Evolutionary conservation across 352 stramenopile species (phyloP).

Genomic region (Pythium aristosporum): DNA sequence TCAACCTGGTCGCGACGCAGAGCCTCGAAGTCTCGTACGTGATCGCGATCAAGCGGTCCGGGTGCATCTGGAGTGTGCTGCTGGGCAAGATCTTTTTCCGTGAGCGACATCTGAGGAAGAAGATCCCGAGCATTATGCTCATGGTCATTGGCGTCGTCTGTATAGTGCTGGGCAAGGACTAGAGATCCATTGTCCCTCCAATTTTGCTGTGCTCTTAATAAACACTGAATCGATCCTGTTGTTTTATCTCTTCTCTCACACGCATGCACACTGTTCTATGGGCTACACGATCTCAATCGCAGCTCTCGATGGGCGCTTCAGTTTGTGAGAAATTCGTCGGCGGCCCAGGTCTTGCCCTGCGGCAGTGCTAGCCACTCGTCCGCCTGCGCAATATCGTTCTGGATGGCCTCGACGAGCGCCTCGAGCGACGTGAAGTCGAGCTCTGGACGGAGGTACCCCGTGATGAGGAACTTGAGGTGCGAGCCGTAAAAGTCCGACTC

Average conservation of each 20-base stretch:
- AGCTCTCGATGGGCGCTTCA: background rate
- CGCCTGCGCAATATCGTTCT: conserved; percentile 77
- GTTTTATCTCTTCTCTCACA: background rate
- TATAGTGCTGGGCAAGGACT: conserved; percentile 74
- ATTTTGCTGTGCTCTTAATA: background rate
- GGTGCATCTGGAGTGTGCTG: conserved; percentile 82
- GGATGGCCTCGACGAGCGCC: conserved; percentile 91
- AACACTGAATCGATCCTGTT: background rate
- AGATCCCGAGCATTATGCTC: conserved; percentile 79
- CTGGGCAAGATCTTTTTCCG: conserved; percentile 74
- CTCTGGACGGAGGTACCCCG: conserved; percentile 93
- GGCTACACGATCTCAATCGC: background rate
- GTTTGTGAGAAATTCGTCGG: conserved; percentile 27
- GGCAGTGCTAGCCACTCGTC: conserved; percentile 62
- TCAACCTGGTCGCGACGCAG: conserved; percentile 79
- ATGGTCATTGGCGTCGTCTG: conserved; percentile 79
- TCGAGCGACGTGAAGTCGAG: conserved; percentile 94
- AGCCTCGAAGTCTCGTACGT: conserved; percentile 80
- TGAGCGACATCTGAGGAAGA: conserved; percentile 69
- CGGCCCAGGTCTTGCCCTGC: conserved; percentile 49
- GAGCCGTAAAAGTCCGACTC: conserved; percentile 94
- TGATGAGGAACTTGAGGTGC: conserved; percentile 92
- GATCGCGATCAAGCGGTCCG: conserved; percentile 83
- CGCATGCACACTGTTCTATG: background rate
- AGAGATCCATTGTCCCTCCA: conserved; percentile 2